phyloP scores from a whole-genome alignment of 345 rosid genomes.

The Eucalyptus camaldulensis region DNA sequence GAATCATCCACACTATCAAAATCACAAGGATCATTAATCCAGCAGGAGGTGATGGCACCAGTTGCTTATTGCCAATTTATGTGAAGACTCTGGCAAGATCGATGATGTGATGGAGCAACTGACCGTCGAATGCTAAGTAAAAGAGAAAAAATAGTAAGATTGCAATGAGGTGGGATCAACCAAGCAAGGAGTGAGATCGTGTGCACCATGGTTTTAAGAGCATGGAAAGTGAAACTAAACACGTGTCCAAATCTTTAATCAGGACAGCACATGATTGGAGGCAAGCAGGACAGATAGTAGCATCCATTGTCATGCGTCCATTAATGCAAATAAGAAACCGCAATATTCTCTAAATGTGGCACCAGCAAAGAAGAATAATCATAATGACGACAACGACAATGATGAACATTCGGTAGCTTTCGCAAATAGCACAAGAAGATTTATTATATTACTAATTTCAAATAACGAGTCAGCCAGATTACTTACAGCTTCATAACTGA shows the following conservation, averaged over 20 bases:
- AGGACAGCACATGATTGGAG: neutral
- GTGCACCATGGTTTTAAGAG: neutral
- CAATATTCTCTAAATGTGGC: neutral
- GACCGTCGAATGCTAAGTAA: neutral
- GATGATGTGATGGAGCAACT: neutral
- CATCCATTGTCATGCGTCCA: neutral
- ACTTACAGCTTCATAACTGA: constrained; percentile 16
- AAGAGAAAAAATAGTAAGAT: neutral
- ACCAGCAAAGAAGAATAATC: neutral
- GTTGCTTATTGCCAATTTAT: neutral
- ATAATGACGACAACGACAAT: neutral
- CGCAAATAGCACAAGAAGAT: neutral
- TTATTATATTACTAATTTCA: neutral
- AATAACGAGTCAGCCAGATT: neutral
- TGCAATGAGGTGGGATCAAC: neutral
- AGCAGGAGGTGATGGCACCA: neutral
- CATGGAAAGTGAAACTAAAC: neutral
- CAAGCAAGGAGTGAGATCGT: neutral
- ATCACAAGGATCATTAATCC: neutral
- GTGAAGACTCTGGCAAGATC: neutral
- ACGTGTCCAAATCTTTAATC: neutral
- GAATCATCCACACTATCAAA: neutral
- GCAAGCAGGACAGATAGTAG: neutral
- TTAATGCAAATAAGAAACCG: neutral
- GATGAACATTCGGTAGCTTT: neutral